Base-by-base conservation (phyloP, 169 alveolate genomes). In the Eimeria tenella region DNA sequence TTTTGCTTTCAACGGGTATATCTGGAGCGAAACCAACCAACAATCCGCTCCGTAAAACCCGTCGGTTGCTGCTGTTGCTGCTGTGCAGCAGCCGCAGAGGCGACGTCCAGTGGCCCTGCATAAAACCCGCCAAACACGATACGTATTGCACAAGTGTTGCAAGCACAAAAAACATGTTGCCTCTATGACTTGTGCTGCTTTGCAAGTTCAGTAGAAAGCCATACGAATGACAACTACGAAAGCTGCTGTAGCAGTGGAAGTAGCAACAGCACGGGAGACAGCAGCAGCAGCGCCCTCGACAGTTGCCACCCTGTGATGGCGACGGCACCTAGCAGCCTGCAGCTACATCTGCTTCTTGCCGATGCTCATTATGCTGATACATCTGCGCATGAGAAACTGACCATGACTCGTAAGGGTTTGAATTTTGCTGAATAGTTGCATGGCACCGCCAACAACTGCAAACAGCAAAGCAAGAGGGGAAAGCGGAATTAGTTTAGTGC, bases 361-460 rank as follows among this genome's bases (percentile, higher is more conserved):
- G 42, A 31, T 75, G 4, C 63, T 11, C 19, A 0, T 19, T 4
- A 56, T 49, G 86, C 86, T 75, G 86, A 31, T n/a, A 62, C 86
- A 11, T 21, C 68, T n/a, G 42, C 86, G 5, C 8, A 19, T 53
- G 71, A 4, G 55, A 31, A 21, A 4, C 87, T 77, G 53, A 77
- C 87, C 87, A 19, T 50, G 87, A 4, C 15, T 19, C 17, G 71
- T 7, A 49, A 53, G 49, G 7, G 52, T 17, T 65, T 77, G 68
- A 3, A 77, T 77, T 65, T 52, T 53, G 55, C 87, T 21, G 5
- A 77, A 65, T 19, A 77, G 68, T 19, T 77, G 87, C n/a, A 17
- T 10, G 7, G 87, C 87, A 10, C 68, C 87, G 15, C 87, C 87
- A 55, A 77, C 71, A 53, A 77, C 87, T 77, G 87, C 87, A n/a